Base-by-base conservation (phyloP, 2,329 filamentous ascomycete species). In the Neophaeococcomyces aloes region DNA sequence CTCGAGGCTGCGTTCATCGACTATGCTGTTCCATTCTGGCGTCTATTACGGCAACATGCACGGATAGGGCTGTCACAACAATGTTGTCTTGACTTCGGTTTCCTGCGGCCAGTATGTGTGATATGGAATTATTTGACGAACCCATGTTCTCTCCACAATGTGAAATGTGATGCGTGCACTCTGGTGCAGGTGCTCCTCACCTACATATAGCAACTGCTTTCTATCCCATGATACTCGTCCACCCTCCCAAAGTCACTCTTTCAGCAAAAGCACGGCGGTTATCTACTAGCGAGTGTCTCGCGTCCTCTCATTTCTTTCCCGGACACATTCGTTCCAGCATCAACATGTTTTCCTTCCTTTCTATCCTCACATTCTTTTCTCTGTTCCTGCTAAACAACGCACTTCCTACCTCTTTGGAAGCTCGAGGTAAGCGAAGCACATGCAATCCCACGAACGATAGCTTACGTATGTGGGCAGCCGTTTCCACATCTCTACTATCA, bases 401-500 rank as follows among this genome's bases (percentile, higher is more conserved):
- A 13, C 21, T 42, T 14, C 39, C 39, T 6, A 17, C 31, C 11
- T n/a, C 31, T 23, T 10, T 42, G 25, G 30, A 42, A 15, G 34
- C 23, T 13, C 29, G 39, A 42, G 39, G 39, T 29, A 35, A 27
- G 39, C 11, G 18, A 13, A 41, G n/a, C 7, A 29, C 2, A 18
- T 17, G 7, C n/a, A 23, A 13, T 8, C 7, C 3, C 23, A 14
- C 11, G 11, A 6, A 7, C 4, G 7, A 19, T 7, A 7, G 13
- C 39, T 42, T 11, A 42, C 30, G 4, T 7, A 19, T 7, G 8
- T 14, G 15, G 10, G 11, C 23, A 34, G 31, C 10, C 5, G 13
- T 42, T 15, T 34, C 17, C 39, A 15, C 29, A 8, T 34, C 39
- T n/a, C 19, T 67, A 7, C 56, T 72, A 29, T 53, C 59, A 13